Base-by-base conservation (phyloP, 176 grass and related monocot species). In the Panicum miliaceum region DNA sequence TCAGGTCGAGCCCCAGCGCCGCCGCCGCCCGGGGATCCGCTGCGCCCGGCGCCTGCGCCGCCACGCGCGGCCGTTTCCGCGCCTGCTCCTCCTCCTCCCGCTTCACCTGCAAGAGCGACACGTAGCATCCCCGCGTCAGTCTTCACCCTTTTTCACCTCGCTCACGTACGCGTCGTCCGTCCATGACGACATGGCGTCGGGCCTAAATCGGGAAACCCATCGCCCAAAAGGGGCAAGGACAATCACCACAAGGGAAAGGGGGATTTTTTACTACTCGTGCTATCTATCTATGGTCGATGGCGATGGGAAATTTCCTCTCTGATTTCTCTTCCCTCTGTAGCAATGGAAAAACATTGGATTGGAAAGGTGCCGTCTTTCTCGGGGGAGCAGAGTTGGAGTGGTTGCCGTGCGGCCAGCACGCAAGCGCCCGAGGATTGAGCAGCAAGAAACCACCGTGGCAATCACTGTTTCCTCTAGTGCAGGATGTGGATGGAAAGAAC, bases 101-200 rank as follows among this genome's bases (percentile, higher is more conserved):
- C 77, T 42, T 66, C 66, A 80, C 80, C 86, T 88, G 81, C 74
- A 63, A 73, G n/a, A 27, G 27, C 43, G 79, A 82, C 73, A 83
- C 73, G 80, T 82, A 5, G 69, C 14, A 7, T 8, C 8, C 2
- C 16, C 27, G 0, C 5, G 35, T 68, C 19, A 12, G 64, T 19
- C 16, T 5, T 8, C 2, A 0, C 9, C 38, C 1, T 5, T 36
- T 22, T 61, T n/a, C 43, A 22, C 71, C 34, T 62, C 38, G 54
- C 60, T 60, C 68, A 11, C 43, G 76, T 40, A 72, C 15, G 8
- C 26, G 34, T 73, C 12, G 25, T 7, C 23, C 8, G n/a, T 7
- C 23, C 8, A 14, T 70, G 69, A 66, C 62, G 41, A 41, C 69
- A 79, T 35, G 50, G 41, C 73, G 62, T n/a, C 29, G 52, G 29